Conservation (phyloP, 208 protist species). For the Trypanosoma lewisi region DNA sequence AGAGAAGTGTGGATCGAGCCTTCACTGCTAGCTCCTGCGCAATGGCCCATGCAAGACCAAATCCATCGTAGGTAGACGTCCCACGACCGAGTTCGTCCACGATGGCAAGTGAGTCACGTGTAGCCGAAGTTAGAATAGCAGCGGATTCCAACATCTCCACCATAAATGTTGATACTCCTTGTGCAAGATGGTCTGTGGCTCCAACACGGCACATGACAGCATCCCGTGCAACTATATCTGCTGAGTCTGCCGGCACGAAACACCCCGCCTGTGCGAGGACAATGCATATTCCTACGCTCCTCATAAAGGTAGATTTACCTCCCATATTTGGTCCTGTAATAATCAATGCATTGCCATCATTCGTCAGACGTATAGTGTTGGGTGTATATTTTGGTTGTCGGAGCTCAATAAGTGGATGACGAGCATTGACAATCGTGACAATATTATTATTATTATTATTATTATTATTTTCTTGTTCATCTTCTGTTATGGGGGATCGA, state of each 20-base stretch:
- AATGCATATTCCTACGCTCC: conserved; percentile 94
- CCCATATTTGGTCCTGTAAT: conserved; percentile 97
- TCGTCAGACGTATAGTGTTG: conserved; percentile 83
- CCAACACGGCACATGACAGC: conserved; percentile 98
- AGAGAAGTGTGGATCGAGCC: conserved; percentile 90
- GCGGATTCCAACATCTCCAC: conserved; percentile 99
- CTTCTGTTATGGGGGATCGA: background rate
- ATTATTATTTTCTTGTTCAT: conserved; percentile 11
- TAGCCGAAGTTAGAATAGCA: conserved; percentile 94
- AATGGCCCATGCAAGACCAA: conserved; percentile 99
- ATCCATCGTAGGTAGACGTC: conserved; percentile 99
- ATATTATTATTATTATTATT: conserved; percentile 23
- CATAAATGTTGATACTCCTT: conserved; percentile 99
- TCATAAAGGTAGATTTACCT: conserved; percentile 99
- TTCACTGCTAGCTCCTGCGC: conserved; percentile 91
- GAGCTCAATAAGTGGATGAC: conserved; percentile 88
- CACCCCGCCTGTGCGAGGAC: conserved; percentile 99
- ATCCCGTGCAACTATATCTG: conserved; percentile 85
- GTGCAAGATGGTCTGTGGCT: conserved; percentile 95
- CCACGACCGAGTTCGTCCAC: conserved; percentile 99
- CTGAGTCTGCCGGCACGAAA: conserved; percentile 96
- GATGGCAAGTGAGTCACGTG: conserved; percentile 95
- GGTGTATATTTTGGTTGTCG: conserved; percentile 73
- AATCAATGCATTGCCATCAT: conserved; percentile 71
- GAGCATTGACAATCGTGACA: conserved; percentile 69